A percentile compares a stretch with the other conserved stretches of the same genome.
Evolutionary conservation across 2,329 filamentous ascomycete genomes (phyloP).

Genomic region (Botrytis cinerea): DNA sequence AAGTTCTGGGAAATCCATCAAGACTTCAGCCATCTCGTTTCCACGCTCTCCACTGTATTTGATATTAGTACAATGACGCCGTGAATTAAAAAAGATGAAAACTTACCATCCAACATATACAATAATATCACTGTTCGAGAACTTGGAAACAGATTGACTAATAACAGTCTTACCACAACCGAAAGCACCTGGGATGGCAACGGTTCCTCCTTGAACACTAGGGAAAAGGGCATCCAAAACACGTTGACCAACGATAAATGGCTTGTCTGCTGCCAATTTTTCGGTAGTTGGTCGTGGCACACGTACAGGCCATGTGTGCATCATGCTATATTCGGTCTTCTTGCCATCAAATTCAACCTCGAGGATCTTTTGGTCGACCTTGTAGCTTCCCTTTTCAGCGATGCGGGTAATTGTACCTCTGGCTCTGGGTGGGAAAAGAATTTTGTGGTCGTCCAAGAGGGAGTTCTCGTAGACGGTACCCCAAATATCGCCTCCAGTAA

Average conservation of each 20-base stretch:
- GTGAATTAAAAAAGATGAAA: neutral
- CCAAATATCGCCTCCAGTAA: slow-evolving; percentile 95
- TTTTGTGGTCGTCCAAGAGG: slow-evolving; percentile 89
- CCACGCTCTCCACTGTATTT: slow-evolving; percentile 71
- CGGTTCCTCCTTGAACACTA: slow-evolving; percentile 93
- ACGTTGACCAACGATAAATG: slow-evolving; percentile 95
- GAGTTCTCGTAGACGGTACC: slow-evolving; percentile 95
- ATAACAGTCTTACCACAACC: slow-evolving; percentile 99
- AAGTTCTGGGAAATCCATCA: slow-evolving; percentile 99
- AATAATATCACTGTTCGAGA: slow-evolving; percentile 99
- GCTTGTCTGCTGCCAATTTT: slow-evolving; percentile 84
- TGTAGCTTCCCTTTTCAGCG: slow-evolving; percentile 86
- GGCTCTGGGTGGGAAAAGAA: slow-evolving; percentile 86
- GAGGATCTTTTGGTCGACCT: slow-evolving; percentile 88
- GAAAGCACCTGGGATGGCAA: slow-evolving; percentile 97
- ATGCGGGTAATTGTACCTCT: slow-evolving; percentile 91
- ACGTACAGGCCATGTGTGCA: slow-evolving; percentile 98
- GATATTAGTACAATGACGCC: neutral
- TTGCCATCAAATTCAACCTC: slow-evolving; percentile 97
- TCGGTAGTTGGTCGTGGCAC: slow-evolving; percentile 90
- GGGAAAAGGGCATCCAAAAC: slow-evolving; percentile 96
- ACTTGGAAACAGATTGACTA: slow-evolving; percentile 97
- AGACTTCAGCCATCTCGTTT: slow-evolving; percentile 99
- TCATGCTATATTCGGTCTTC: slow-evolving; percentile 94
- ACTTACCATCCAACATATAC: slow-evolving; percentile 78